Conservation (phyloP, 2,329 filamentous ascomycete species). For the Aspergillus caelatus region DNA sequence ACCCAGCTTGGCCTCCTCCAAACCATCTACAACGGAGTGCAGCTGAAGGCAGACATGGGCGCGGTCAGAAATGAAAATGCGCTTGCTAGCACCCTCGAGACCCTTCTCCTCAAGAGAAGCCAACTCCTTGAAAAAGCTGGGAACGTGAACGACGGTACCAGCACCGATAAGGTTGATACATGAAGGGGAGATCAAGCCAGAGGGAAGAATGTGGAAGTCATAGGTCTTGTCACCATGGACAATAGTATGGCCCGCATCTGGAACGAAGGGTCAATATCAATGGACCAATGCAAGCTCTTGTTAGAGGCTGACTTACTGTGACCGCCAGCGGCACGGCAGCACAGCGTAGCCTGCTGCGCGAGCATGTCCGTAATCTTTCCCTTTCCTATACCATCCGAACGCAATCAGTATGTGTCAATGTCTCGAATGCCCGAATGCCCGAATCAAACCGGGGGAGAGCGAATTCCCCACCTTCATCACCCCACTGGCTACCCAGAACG, state of each 20-base stretch:
- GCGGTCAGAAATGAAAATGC: constrained; percentile 51
- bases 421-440: not conserved
- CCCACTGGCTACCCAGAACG: constrained; percentile 52
- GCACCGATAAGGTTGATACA: constrained; percentile 52
- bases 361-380: constrained; percentile 54
- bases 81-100: constrained; percentile 41
- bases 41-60: constrained; percentile 50
- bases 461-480: constrained; percentile 46
- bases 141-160: constrained; percentile 51
- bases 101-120: constrained; percentile 48
- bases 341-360: constrained; percentile 47
- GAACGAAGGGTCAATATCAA: constrained; percentile 1
- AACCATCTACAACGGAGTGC: constrained; percentile 49
- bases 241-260: constrained; percentile 52
- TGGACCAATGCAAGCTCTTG: not conserved
- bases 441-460: not conserved
- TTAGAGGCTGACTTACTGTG: constrained; percentile 43
- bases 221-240: constrained; percentile 50
- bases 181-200: constrained; percentile 47
- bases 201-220: constrained; percentile 54
- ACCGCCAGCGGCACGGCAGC: constrained; percentile 50
- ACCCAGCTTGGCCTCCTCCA: constrained; percentile 48
- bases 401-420: constrained; percentile 8
- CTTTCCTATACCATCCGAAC: constrained; percentile 38
- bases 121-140: constrained; percentile 53